Conservation (phyloP, 192 early-diverging fungal genomes). For the Chytriomyces sp. region DNA sequence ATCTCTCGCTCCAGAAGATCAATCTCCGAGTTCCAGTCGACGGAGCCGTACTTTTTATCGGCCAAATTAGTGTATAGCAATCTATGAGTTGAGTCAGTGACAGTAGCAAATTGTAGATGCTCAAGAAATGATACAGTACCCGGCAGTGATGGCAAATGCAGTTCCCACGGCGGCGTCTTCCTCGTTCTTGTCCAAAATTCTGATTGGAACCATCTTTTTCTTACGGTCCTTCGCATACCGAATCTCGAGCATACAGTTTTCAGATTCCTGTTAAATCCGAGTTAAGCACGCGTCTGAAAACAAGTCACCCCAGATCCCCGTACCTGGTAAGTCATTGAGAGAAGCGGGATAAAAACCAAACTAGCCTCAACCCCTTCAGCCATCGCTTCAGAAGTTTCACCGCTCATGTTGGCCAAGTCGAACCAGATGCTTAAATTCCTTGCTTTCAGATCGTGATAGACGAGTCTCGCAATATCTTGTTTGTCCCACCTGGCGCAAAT, state of each 20-base stretch:
- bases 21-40: background rate
- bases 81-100: too few species aligned
- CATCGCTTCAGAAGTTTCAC: slow-evolving; percentile 2
- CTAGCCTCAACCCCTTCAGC: background rate
- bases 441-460: slow-evolving; percentile 1
- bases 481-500: background rate
- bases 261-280: too few species aligned
- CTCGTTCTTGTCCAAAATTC: background rate
- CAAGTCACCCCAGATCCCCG: too few species aligned
- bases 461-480: background rate
- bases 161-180: background rate
- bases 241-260: slow-evolving; percentile 4
- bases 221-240: slow-evolving; percentile 5
- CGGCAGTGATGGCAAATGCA: background rate
- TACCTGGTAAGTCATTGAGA: background rate
- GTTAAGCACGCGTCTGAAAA: too few species aligned
- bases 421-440: background rate
- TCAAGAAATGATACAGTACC: too few species aligned
- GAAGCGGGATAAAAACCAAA: background rate
- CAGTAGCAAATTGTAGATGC: too few species aligned
- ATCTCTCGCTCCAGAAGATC: background rate
- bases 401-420: background rate
- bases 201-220: background rate
- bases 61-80: background rate
- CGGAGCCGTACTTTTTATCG: background rate